Base-by-base conservation (phyloP, 768 basidiomycete species). In the Tylopilus balloui region DNA sequence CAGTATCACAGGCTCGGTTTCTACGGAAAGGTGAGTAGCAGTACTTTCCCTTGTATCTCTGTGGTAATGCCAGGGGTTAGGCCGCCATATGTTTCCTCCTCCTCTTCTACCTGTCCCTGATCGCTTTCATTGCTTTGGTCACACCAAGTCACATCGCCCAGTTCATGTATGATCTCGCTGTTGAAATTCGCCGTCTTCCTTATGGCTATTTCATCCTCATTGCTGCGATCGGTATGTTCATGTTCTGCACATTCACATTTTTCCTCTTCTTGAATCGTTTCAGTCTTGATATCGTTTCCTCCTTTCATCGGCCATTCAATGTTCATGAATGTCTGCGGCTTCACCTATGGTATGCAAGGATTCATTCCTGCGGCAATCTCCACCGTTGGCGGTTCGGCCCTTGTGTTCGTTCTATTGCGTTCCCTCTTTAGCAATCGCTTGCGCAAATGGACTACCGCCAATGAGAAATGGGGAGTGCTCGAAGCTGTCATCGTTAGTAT, bases 281-380 rank as follows among this genome's bases (percentile, higher is more conserved):
- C 21, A 67, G 67, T 67, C 36, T 39, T 57, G 51, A 53, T 49
- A 48, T 67, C 65, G 51, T 68, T 68, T 35, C 65, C 67, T 32
- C 65, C 65, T 21, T 67, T 66, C 50, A 60, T 66, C 41, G 65
- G 67, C 27, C 59, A 67, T 47, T 42, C 65, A 9, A 59, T 53
- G 3, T 49, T 69, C 35, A 58, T 80, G 24, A 81, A 84, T 12
- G 63, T 93, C 8, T 84, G 82, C 57, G 91, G 91, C 2, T 92
- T 91, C 66, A 84, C 88, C 2, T 92, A 88, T 58, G 90, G 91
- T 38, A 75, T 88, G 71, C 76, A 76, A 49, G 91, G 91, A 0
- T 85, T 87, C 68, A 74, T 73, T 54, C 76, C 92, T 50, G 80
- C 83, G 3, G 76, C 78, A 0, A 64, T 64, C 68, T 13, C 82